Evolutionary conservation across 2,329 filamentous ascomycete genomes (phyloP), one percentile per base, ranked within the genome.

Genomic region (Ophiostoma sp.): DNA sequence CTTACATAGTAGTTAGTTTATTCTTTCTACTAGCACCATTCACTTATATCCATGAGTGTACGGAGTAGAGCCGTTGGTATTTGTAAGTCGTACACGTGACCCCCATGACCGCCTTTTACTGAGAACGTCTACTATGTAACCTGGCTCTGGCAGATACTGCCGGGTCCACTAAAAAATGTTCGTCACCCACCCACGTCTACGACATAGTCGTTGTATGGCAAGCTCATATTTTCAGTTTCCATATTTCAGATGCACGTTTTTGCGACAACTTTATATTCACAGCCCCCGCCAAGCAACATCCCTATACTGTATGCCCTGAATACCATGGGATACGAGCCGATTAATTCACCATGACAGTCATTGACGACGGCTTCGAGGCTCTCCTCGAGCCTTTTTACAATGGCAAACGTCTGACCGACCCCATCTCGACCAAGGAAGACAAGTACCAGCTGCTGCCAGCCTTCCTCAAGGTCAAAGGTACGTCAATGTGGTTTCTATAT

Each of bases 371-470:
- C 75, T 89, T 89, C 76, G 86, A 89, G 80, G 87, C 87, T 77
- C 84, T 89, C 66, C 78, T 89, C 72, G 86, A 89, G 82, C 87
- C 87, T 39, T 88, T 89, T 76, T 89, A 89, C 78, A 88, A 89
- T 75, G 87, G 87, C 77, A 89, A 89, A 80, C 87, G 86, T 78
- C 81, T 89, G 71, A 89, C 86, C 0, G 87, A 89, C 75, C 85
- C 86, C 60, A 87, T 89, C 74, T 87, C 84, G 36, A 87, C 84
- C 69, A 85, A 84, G 75, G 85, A 91, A 76, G 95, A 99, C 82
- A 99, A 99, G 84, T 97, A 94, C 87, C 97, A 98, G 79, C 84
- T 99, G 60, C 82, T 99, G 36, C 96, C 95, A 0, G 95, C 95
- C n/a, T 99, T 99, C 79, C 83, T 99, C 71, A 97, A 97, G 80